Conservation (phyloP, 1,284 basidiomycete species). For the Limonomyces culmigenus region DNA sequence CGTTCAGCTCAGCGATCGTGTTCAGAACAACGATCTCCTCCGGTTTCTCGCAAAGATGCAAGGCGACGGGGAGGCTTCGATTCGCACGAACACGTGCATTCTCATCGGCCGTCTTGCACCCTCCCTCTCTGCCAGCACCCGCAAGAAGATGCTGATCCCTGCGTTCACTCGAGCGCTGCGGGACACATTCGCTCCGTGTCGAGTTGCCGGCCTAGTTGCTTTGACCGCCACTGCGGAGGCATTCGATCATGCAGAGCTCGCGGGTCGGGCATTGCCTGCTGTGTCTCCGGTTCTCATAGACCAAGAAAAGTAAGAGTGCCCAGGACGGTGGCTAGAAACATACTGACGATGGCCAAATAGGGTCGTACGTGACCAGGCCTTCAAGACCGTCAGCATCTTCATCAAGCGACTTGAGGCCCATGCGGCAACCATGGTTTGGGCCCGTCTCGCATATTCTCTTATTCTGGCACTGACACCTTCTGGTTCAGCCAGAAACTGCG, state of each 20-base stretch:
- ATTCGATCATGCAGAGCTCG: conserved; percentile 81
- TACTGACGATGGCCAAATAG: conserved; percentile 24
- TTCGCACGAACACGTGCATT: conserved; percentile 96
- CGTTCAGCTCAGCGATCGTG: conserved; percentile 67
- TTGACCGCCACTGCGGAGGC: conserved; percentile 90
- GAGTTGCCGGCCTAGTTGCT: conserved; percentile 91
- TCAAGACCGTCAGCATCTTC: conserved; percentile 80
- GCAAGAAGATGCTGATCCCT: conserved; percentile 88
- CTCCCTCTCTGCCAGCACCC: conserved; percentile 72
- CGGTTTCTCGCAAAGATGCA: conserved; percentile 89
- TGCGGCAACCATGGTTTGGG: conserved; percentile 59
- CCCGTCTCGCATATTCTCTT: conserved; percentile 1
- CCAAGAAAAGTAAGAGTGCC: conserved; percentile 62
- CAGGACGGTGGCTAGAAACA: not conserved
- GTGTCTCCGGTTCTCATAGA: conserved; percentile 72
- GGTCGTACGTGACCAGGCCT: conserved; percentile 84
- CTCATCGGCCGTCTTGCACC: conserved; percentile 86
- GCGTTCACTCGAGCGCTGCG: conserved; percentile 87
- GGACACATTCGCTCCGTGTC: conserved; percentile 83
- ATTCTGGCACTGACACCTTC: conserved; percentile 1
- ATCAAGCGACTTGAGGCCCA: conserved; percentile 71
- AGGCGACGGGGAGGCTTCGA: conserved; percentile 82
- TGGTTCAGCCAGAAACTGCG: conserved; percentile 50
- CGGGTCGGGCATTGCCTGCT: conserved; percentile 75
- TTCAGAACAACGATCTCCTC: conserved; percentile 93